Evolutionary conservation across 176 grass and related monocot genomes (phyloP).

Genomic region (Hsuehochloa calcarea): DNA sequence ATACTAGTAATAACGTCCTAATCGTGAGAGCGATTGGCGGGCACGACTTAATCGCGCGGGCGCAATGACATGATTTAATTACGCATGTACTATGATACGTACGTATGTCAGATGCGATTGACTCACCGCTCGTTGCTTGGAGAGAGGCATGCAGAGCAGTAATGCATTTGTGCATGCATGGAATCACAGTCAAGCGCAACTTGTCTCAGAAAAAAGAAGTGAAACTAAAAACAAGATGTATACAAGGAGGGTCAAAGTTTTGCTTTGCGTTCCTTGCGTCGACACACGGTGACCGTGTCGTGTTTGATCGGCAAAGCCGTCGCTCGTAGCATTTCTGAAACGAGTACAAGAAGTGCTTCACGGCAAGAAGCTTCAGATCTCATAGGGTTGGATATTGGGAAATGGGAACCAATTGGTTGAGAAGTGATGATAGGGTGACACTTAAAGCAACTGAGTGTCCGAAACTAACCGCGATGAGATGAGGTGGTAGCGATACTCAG

Average conservation of each 20-base stretch:
- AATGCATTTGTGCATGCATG: neutral
- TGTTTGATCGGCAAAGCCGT: slow-evolving; percentile 25
- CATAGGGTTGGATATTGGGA: neutral
- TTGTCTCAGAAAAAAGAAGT: neutral
- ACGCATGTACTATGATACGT: neutral
- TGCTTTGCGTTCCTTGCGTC: neutral
- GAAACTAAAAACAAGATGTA: neutral
- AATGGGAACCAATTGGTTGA: neutral
- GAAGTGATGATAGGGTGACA: neutral
- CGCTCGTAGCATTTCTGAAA: neutral
- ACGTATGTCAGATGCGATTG: neutral
- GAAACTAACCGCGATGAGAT: neutral
- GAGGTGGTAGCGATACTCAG: neutral
- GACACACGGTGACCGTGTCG: slow-evolving; percentile 10
- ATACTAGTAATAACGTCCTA: neutral
- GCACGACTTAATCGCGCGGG: slow-evolving; percentile 1
- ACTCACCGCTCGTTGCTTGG: neutral
- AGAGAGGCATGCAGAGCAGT: neutral
- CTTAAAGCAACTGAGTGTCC: neutral
- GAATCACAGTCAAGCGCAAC: neutral
- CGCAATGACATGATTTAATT: no score
- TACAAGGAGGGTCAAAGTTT: neutral
- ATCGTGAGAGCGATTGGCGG: neutral
- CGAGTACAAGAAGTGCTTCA: neutral
- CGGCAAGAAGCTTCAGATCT: slow-evolving; percentile 4